phyloP scores from a whole-genome alignment of 2,329 filamentous ascomycete species.

The Sclerotinia nivalis region DNA sequence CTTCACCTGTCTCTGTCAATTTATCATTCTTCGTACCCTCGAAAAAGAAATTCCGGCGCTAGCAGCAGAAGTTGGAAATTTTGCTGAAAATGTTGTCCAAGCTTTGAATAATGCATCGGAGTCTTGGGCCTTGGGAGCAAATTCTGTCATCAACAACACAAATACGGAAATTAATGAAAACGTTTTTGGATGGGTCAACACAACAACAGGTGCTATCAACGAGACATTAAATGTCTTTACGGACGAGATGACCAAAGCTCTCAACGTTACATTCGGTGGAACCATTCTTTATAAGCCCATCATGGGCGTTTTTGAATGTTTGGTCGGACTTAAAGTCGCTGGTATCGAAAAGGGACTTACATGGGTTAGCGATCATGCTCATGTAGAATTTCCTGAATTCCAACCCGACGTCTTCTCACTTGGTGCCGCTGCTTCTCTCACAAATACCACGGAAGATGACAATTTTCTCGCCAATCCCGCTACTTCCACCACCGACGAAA shows the following conservation, averaged over 20 bases:
- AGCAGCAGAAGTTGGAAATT: slow-evolving; percentile 63
- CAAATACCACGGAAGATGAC: slow-evolving; percentile 59
- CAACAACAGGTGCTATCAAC: slow-evolving; percentile 80
- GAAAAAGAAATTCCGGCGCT: slow-evolving; percentile 65
- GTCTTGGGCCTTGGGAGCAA: slow-evolving; percentile 64
- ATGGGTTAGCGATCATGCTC: slow-evolving; percentile 86
- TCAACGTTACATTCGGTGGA: slow-evolving; percentile 77
- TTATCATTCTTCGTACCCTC: slow-evolving; percentile 61
- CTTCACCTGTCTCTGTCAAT: slow-evolving; percentile 67
- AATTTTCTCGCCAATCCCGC: slow-evolving; percentile 78
- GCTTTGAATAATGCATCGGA: slow-evolving; percentile 64
- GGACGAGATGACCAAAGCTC: slow-evolving; percentile 69
- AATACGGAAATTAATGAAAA: slow-evolving; percentile 77
- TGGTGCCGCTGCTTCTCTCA: slow-evolving; percentile 65
- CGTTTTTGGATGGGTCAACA: slow-evolving; percentile 83
- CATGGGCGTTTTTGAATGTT: slow-evolving; percentile 76
- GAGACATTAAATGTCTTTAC: slow-evolving; percentile 82
- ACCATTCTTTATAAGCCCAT: slow-evolving; percentile 80
- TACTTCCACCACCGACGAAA: slow-evolving; percentile 73
- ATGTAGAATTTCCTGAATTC: slow-evolving; percentile 77
- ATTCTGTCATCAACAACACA: slow-evolving; percentile 59
- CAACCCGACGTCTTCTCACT: slow-evolving; percentile 79
- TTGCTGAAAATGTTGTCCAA: slow-evolving; percentile 63
- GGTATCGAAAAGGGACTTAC: slow-evolving; percentile 85
- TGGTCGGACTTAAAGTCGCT: slow-evolving; percentile 85